Evolutionary conservation across 2,329 filamentous ascomycete genomes (phyloP).

Genomic region (Calonectria fujianensis): DNA sequence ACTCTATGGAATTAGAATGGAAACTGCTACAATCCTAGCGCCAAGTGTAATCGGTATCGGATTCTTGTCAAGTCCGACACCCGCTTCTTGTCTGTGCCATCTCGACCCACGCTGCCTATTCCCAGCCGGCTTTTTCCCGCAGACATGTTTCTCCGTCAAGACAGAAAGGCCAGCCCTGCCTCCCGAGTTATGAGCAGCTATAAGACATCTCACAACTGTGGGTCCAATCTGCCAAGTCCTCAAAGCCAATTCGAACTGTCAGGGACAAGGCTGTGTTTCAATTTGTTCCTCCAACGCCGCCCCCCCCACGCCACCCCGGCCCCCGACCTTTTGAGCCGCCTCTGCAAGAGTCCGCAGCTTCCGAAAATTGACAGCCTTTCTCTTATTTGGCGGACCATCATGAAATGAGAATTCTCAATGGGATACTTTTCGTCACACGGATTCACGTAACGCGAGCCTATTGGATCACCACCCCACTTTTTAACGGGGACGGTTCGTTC

Average conservation of each 20-base stretch:
- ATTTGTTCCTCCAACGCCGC: neutral
- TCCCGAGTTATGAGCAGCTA: neutral
- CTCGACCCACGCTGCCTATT: too few relatives aligned
- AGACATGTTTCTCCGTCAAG: neutral
- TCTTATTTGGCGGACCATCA: neutral
- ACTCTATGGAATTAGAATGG: too few relatives aligned
- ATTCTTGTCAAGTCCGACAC: too few relatives aligned
- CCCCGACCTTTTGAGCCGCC: too few relatives aligned
- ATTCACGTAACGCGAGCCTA: neutral
- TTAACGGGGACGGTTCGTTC: neutral
- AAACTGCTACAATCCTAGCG: too few relatives aligned
- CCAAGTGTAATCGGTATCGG: too few relatives aligned
- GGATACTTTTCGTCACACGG: neutral
- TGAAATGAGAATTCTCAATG: neutral
- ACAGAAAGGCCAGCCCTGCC: too few relatives aligned
- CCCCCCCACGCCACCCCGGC: neutral
- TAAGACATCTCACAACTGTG: neutral
- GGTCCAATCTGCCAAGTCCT: neutral
- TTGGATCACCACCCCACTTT: neutral
- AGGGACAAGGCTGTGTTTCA: neutral
- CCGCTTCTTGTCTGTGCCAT: too few relatives aligned
- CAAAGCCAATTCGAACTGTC: neutral
- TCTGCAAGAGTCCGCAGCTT: neutral
- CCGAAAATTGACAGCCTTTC: constrained; percentile 1
- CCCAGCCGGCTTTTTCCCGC: too few relatives aligned